phyloP scores from a whole-genome alignment of 2,329 filamentous ascomycete genomes.

The Lecanoromycetidae sp. region DNA sequence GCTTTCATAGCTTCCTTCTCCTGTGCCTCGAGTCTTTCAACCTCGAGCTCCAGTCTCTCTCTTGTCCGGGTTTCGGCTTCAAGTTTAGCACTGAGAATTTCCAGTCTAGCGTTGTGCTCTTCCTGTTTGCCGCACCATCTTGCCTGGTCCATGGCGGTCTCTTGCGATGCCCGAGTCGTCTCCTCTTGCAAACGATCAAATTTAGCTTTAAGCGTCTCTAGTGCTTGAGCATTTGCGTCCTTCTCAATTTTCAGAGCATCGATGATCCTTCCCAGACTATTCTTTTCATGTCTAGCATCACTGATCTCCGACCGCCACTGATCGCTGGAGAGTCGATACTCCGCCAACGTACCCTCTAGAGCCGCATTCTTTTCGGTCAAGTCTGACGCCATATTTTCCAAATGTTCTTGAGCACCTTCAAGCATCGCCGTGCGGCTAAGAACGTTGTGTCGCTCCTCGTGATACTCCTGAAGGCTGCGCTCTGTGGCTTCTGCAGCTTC shows the following conservation, averaged over 20 bases:
- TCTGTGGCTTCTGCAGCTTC: conserved; percentile 51
- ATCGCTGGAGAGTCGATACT: conserved; percentile 49
- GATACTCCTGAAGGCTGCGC: conserved; percentile 48
- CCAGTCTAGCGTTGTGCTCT: conserved; percentile 42
- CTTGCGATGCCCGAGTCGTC: conserved; percentile 64
- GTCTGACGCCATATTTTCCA: conserved; percentile 41
- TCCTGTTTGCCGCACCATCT: conserved; percentile 59
- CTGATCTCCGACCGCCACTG: conserved; percentile 50
- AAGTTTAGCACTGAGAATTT: conserved; percentile 42
- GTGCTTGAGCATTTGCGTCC: conserved; percentile 72
- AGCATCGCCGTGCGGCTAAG: conserved; percentile 57
- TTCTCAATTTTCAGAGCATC: conserved; percentile 64
- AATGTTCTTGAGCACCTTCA: conserved; percentile 51
- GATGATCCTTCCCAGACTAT: conserved; percentile 61
- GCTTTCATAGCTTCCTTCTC: conserved; percentile 68
- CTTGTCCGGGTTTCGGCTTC: conserved; percentile 58
- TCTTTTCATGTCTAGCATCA: conserved; percentile 49
- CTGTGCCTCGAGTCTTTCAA: conserved; percentile 51
- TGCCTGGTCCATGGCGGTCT: conserved; percentile 73
- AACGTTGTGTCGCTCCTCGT: conserved; percentile 58
- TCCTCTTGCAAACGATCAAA: conserved; percentile 78
- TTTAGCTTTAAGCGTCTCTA: conserved; percentile 72
- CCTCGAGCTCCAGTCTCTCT: conserved; percentile 47
- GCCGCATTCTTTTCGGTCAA: conserved; percentile 49
- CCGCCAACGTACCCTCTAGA: conserved; percentile 49